Base-by-base conservation (phyloP, 2,329 filamentous ascomycete species). In the Pestalotiopsis sp. region DNA sequence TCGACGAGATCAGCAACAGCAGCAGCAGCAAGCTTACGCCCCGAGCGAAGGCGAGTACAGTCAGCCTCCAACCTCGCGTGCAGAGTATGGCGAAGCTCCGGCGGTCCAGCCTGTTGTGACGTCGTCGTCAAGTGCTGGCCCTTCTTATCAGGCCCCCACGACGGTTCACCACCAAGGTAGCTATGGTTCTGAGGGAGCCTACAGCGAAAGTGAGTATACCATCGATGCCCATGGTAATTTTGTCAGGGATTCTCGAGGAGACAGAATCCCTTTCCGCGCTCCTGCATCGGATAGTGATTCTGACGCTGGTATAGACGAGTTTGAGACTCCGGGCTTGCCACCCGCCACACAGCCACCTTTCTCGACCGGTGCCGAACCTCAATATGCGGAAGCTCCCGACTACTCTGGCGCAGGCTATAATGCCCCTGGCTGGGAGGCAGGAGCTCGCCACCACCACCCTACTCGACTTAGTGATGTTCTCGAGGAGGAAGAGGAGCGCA, bases 401-500 rank as follows among this genome's bases (percentile, higher is more conserved):
- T 94, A 94, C 76, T 85, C 86, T 4, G 91, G 91, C 59, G 83
- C 88, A 59, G 90, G 87, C 25, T 94, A 91, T 79, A 90, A 85
- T 7, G 87, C 88, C 1, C 86, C 90, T 2, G 91, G 89, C 17
- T 97, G 94, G 93, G 93, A 96, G n/a, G 49, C 41, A 14, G 59
- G 59, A 36, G 91, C 91, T 27, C 87, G 90, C 68, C 94, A 97
- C 79, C 93, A 96, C 73, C 94, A 97, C 80, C 94, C 94, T 0
- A 97, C 94, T 9, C 85, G 95, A 68, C 84, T 97, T 71, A 97
- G 94, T 78, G 94, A 97, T 80, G 94, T 97, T 36, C 86, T 96
- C 38, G 92, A 94, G 76, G 94, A 94, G 76, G 92, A 97, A 72
- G 93, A 96, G 73, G 94, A 97, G 80, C 86, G 90, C 65, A 93